Evolutionary conservation across 805 yeast genomes (phyloP).

Genomic region (Vanderwaltozyma tropicalis): DNA sequence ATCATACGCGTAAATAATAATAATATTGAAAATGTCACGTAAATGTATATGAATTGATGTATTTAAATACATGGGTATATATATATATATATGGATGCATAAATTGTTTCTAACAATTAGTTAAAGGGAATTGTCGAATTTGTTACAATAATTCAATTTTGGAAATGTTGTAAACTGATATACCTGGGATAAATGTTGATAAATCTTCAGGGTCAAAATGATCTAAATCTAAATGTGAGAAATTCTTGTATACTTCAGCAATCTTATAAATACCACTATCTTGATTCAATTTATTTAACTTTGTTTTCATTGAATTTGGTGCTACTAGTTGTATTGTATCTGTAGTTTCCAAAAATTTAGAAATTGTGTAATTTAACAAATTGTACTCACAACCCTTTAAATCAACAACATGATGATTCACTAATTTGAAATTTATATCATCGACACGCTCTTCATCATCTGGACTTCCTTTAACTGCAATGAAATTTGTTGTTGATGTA

Average conservation of each 20-base stretch:
- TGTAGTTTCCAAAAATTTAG: slow-evolving; percentile 5
- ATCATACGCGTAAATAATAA: too few relatives aligned
- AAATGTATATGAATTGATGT: too few relatives aligned
- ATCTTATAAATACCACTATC: slow-evolving; percentile 8
- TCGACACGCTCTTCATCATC: too few relatives aligned
- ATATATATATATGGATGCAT: too few relatives aligned
- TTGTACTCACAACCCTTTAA: slow-evolving; percentile 36
- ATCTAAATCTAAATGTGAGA: slow-evolving; percentile 59
- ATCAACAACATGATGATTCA: slow-evolving; percentile 30
- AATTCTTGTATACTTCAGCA: slow-evolving; percentile 29
- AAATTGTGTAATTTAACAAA: slow-evolving; percentile 17
- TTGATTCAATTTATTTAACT: slow-evolving; percentile 9
- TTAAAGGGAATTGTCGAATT: too few relatives aligned
- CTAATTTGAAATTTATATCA: slow-evolving; percentile 7
- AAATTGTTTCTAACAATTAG: too few relatives aligned
- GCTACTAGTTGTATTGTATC: slow-evolving; percentile 1
- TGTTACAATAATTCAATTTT: too few relatives aligned
- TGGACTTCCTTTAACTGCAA: too few relatives aligned
- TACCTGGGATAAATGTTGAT: slow-evolving; percentile 49
- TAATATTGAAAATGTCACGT: too few relatives aligned
- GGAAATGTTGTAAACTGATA: slow-evolving; percentile 37
- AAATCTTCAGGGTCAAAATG: slow-evolving; percentile 48
- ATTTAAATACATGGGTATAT: too few relatives aligned
- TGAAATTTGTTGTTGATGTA: slow-evolving; percentile 15
- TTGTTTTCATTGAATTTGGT: slow-evolving; percentile 3